Evolutionary conservation across 1,284 basidiomycete genomes (phyloP), one percentile per base, ranked within the genome.

Genomic region (Malassezia vespertilionis): DNA sequence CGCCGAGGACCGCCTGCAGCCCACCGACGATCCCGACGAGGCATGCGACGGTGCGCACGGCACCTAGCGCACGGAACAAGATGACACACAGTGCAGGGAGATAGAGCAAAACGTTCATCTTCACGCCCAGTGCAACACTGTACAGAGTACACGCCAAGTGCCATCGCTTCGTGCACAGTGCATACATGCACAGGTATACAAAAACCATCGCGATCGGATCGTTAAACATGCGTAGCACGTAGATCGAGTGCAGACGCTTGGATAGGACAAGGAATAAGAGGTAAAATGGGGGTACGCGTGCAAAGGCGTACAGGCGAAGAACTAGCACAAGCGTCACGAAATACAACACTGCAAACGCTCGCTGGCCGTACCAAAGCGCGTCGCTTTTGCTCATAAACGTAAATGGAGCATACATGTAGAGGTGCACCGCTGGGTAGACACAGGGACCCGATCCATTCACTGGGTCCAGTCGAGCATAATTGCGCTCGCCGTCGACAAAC

Each of bases 91-190:
- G 51, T n/a, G 63, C 72, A 2, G 91, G 91, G 1, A 95, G 73
- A 73, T 89, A 93, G n/a, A 97, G 77, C 14, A 97, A 73, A 28
- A 84, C 80, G 34, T 86, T 93, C 93, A 99, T 97, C 74, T 99
- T 99, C 58, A 95, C 77, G 2, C 87, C 89, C 4, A 97, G 72
- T 0, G 88, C 89, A 7, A 80, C 71, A 57, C 90, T 93, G 71
- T 82, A 83, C 3, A 88, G 65, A 27, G 83, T 58, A 12, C 79
- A 78, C 1, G 80, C 85, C 3, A 79, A 37, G 32, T 77, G 76
- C 65, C 83, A 82, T 39, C 76, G 72, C 15, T 77, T 76, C n/a
- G 69, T 67, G 79, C 80, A 10, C 76, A 48, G 79, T 59, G 46
- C 76, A 65, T 57, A 60, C 1, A 76, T 66, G 17, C 71, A 58